Percentiles rank a stretch among this genome's conserved stretches.
Evolutionary conservation across 257 asterid genomes (phyloP).

Genomic region (Solanum chilense): DNA sequence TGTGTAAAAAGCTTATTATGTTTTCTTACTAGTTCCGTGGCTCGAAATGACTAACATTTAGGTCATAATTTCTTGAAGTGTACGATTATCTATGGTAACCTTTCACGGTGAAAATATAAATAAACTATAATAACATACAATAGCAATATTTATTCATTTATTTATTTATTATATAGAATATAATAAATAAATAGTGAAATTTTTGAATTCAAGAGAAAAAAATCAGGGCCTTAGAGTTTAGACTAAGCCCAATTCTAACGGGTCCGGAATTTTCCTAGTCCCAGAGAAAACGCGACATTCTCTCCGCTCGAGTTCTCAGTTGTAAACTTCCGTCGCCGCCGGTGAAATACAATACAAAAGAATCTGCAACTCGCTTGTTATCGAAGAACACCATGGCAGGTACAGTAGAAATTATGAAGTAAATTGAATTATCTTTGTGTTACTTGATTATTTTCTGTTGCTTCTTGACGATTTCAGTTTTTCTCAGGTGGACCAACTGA

Average conservation of each 20-base stretch:
- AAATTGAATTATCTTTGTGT: background rate
- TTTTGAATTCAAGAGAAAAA: background rate
- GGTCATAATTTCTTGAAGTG: background rate
- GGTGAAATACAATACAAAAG: background rate
- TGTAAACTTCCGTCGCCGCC: background rate
- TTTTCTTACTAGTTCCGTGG: background rate
- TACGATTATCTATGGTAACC: background rate
- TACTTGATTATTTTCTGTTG: background rate
- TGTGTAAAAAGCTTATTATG: background rate
- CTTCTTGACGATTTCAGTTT: background rate
- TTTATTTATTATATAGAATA: background rate
- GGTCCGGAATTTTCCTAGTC: background rate
- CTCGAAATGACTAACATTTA: background rate
- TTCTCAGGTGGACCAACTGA: conserved; percentile 57
- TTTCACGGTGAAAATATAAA: no score
- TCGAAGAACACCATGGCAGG: conserved; percentile 15
- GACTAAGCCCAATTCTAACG: background rate
- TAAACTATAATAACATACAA: background rate
- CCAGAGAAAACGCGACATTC: background rate
- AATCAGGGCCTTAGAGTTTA: background rate
- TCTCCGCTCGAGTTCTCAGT: background rate
- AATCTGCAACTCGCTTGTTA: background rate
- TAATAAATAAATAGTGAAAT: background rate
- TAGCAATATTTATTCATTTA: background rate
- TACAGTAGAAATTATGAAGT: background rate